These are phyloP conservation scores for Drechmeria coniospora DNA, from an alignment of 2,329 filamentous ascomycete species.

Conservation along the genomic window DNA sequence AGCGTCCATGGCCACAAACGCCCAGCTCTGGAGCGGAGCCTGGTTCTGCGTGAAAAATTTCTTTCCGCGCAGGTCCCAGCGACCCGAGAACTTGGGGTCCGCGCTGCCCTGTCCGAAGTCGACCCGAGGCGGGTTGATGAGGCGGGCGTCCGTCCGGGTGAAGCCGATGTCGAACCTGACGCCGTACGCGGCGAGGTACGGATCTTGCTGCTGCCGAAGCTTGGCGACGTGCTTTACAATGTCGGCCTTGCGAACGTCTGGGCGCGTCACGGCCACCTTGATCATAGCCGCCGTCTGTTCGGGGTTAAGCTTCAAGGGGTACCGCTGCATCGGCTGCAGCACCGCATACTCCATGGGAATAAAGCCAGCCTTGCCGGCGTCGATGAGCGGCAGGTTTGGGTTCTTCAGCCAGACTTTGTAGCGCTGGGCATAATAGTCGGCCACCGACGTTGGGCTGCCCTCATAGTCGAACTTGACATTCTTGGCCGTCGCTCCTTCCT, in stretches of 20 bases:
- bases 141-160: slow-evolving; percentile 50
- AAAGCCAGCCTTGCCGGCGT: slow-evolving; percentile 35
- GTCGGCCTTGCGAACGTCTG: slow-evolving; percentile 47
- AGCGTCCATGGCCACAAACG: slow-evolving; percentile 50
- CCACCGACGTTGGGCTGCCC: slow-evolving; percentile 28
- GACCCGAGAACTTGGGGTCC: slow-evolving; percentile 52
- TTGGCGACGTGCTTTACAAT: slow-evolving; percentile 43
- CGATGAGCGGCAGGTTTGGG: slow-evolving; percentile 38
- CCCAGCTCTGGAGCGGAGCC: slow-evolving; percentile 55
- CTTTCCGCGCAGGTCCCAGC: slow-evolving; percentile 78
- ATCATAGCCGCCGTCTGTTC: slow-evolving; percentile 74
- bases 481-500: slow-evolving; percentile 31
- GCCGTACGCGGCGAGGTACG: slow-evolving; percentile 56
- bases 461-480: slow-evolving; percentile 40
- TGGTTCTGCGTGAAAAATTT: slow-evolving; percentile 54
- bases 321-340: slow-evolving; percentile 40
- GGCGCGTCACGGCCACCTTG: slow-evolving; percentile 74
- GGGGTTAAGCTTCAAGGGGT: slow-evolving; percentile 45
- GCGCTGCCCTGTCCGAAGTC: slow-evolving; percentile 43
- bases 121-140: slow-evolving; percentile 58
- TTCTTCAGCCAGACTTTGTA: slow-evolving; percentile 36
- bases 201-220: slow-evolving; percentile 54
- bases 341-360: slow-evolving; percentile 49
- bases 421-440: slow-evolving; percentile 38
- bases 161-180: slow-evolving; percentile 51